phyloP scores from a whole-genome alignment of 768 basidiomycete genomes.

The Auricularia auricula-judae region DNA sequence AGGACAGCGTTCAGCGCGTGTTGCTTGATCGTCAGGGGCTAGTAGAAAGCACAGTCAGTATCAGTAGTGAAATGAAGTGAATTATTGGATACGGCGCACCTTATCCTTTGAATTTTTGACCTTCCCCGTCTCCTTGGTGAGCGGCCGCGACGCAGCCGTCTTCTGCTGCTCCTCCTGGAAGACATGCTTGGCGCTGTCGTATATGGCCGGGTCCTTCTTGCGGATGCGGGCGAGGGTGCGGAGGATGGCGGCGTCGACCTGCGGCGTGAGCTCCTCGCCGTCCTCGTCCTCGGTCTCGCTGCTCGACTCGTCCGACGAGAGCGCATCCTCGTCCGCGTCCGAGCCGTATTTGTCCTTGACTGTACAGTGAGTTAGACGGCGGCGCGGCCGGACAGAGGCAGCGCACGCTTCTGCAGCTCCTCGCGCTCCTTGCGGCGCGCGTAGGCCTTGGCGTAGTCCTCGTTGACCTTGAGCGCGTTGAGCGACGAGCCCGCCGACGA shows the following conservation, averaged over 20 bases:
- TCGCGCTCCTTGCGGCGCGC: slow-evolving; percentile 76
- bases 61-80: background rate
- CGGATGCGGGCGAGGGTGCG: slow-evolving; percentile 80
- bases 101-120: slow-evolving; percentile 34
- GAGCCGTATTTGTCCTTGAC: slow-evolving; percentile 86
- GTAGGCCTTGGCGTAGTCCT: slow-evolving; percentile 73
- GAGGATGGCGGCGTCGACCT: slow-evolving; percentile 87
- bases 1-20: slow-evolving; percentile 56
- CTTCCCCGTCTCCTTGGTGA: slow-evolving; percentile 12
- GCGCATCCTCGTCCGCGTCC: slow-evolving; percentile 40
- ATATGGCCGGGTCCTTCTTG: slow-evolving; percentile 75
- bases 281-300: slow-evolving; percentile 83
- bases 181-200: slow-evolving; percentile 59
- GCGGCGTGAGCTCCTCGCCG: slow-evolving; percentile 88
- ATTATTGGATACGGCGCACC: slow-evolving; percentile 21
- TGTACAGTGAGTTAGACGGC: slow-evolving; percentile 17
- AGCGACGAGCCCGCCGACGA: background rate
- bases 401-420: slow-evolving; percentile 67
- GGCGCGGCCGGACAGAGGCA: background rate
- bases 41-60: slow-evolving; percentile 19
- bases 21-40: slow-evolving; percentile 66
- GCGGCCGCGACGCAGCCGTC: slow-evolving; percentile 22
- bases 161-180: slow-evolving; percentile 50
- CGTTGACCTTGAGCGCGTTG: slow-evolving; percentile 47
- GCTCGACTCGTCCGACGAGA: slow-evolving; percentile 32